phyloP scores from a whole-genome alignment of 2,329 filamentous ascomycete species.

The Colletotrichum sansevieriae region DNA sequence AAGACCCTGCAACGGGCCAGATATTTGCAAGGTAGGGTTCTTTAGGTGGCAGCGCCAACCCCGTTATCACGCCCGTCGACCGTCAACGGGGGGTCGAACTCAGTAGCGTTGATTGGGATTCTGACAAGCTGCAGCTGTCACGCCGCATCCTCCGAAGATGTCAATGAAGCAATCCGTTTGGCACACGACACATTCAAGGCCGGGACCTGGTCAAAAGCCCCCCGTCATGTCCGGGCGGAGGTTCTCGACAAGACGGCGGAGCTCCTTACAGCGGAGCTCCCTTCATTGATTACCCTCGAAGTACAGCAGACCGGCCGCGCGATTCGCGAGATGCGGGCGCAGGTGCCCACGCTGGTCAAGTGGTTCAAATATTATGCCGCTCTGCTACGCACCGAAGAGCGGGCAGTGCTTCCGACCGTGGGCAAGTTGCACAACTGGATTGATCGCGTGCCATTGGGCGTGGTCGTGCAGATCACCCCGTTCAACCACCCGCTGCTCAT shows the following conservation, averaged over 20 bases:
- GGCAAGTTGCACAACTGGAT: constrained; percentile 71
- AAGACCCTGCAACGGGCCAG: constrained; percentile 66
- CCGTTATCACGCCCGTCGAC: neutral
- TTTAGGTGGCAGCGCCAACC: neutral
- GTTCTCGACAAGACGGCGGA: constrained; percentile 71
- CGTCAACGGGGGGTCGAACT: constrained; percentile 9
- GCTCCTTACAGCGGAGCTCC: constrained; percentile 65
- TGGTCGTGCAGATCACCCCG: constrained; percentile 68
- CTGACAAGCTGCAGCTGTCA: constrained; percentile 56
- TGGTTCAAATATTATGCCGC: constrained; percentile 82
- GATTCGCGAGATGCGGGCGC: constrained; percentile 77
- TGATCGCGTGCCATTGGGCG: constrained; percentile 67
- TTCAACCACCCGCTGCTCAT: constrained; percentile 72
- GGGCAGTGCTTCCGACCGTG: constrained; percentile 73
- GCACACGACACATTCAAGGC: constrained; percentile 62
- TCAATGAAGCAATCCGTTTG: constrained; percentile 54
- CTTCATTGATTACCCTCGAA: constrained; percentile 72
- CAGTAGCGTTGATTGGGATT: neutral
- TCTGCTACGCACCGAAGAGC: constrained; percentile 75
- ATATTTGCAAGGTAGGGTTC: constrained; percentile 62
- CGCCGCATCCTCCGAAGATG: constrained; percentile 59
- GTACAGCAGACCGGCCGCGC: constrained; percentile 77
- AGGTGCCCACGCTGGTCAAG: constrained; percentile 73
- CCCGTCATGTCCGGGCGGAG: constrained; percentile 70
- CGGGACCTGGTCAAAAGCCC: constrained; percentile 68